Conservation (phyloP, 2,329 filamentous ascomycete genomes). For the Cladophialophora bantiana region DNA sequence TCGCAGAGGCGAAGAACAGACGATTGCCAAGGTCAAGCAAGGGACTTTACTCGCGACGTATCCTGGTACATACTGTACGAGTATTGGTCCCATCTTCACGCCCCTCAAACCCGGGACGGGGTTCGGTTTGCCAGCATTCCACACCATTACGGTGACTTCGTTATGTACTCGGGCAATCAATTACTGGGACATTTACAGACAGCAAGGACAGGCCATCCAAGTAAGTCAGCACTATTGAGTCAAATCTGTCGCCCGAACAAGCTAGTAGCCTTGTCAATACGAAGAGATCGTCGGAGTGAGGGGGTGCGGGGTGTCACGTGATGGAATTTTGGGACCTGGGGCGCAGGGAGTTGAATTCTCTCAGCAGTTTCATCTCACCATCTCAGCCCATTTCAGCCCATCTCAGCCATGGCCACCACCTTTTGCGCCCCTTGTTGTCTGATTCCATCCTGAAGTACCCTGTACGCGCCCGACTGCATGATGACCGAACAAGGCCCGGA, state of each 20-base stretch:
- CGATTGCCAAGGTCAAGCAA: slow-evolving; percentile 1
- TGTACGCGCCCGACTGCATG: slow-evolving; percentile 13
- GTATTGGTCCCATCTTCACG: not conserved
- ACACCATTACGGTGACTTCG: slow-evolving; percentile 3
- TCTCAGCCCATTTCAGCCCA: slow-evolving; percentile 1
- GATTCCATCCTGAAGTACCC: not conserved
- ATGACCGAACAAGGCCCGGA: slow-evolving; percentile 6
- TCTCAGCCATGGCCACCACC: slow-evolving; percentile 3
- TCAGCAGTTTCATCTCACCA: not conserved
- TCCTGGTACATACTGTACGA: not conserved
- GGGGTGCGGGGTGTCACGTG: not conserved
- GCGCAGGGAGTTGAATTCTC: not conserved
- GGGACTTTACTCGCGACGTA: not conserved
- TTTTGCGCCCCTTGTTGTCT: not conserved
- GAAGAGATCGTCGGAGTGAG: not conserved
- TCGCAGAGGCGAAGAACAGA: not conserved
- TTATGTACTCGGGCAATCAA: not conserved
- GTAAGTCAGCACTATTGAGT: slow-evolving; percentile 6
- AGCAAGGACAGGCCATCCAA: not conserved
- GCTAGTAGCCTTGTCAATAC: not conserved
- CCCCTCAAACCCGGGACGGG: too few species aligned
- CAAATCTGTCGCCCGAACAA: not conserved
- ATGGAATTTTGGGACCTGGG: not conserved
- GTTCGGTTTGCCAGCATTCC: not conserved
- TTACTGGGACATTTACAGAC: not conserved